Percentiles rank a stretch among this genome's conserved stretches.
phyloP scores from a whole-genome alignment of 768 basidiomycete genomes.

The Leccinum sublutescens region DNA sequence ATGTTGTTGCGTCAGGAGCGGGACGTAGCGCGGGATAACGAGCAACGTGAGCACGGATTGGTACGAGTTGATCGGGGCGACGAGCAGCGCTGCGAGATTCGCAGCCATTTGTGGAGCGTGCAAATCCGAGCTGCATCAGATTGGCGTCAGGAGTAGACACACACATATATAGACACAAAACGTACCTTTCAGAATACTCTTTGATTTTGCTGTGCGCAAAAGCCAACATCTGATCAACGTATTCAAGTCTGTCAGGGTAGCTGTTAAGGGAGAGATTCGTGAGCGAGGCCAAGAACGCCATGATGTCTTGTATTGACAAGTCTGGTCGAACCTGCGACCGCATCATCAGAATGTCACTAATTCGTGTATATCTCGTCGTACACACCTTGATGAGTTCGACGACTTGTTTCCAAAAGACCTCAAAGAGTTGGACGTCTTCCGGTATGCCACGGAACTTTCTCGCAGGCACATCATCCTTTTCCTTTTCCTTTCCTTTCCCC shows the following conservation, averaged over 20 bases:
- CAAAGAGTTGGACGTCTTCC: conserved; percentile 91
- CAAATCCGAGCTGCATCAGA: conserved; percentile 67
- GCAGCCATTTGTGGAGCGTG: conserved; percentile 83
- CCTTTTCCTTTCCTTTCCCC: conserved; percentile 53
- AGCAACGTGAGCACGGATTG: conserved; percentile 96
- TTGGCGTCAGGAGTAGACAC: conserved; percentile 32
- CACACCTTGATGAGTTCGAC: conserved; percentile 91
- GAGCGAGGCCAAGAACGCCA: conserved; percentile 91
- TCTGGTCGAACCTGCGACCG: conserved; percentile 84
- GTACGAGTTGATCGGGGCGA: conserved; percentile 95
- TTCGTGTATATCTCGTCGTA: background rate
- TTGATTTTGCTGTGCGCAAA: conserved; percentile 83
- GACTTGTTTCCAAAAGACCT: conserved; percentile 99
- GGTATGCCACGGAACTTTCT: conserved; percentile 92
- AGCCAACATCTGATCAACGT: conserved; percentile 91
- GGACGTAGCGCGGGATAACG: conserved; percentile 86
- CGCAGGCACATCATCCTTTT: conserved; percentile 52
- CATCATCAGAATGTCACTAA: conserved; percentile 1
- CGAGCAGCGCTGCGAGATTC: conserved; percentile 87
- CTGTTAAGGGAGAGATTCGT: conserved; percentile 24
- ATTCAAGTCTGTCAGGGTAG: conserved; percentile 97
- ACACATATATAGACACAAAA: background rate
- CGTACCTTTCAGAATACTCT: conserved; percentile 78
- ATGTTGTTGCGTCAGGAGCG: conserved; percentile 82
- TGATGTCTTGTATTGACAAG: conserved; percentile 95